Evolutionary conservation across 1,284 basidiomycete genomes (phyloP), one percentile per base, ranked within the genome.

Genomic region (Cutaneotrichosporon sp.): DNA sequence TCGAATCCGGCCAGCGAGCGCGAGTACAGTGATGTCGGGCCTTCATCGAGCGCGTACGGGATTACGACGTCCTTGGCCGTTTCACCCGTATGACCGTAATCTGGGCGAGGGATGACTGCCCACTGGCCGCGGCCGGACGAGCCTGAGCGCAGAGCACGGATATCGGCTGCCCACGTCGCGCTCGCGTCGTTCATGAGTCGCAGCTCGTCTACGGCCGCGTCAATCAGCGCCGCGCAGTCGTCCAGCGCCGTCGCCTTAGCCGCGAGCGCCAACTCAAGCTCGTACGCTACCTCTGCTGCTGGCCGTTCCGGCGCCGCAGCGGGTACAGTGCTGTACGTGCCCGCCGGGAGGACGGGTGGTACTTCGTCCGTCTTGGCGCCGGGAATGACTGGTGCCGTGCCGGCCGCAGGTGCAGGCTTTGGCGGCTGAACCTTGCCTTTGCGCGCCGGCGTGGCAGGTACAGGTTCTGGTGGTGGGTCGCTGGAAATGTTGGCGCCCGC

Each of bases 41-140:
- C 65, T 57, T 76, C 74, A 53, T 76, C 73, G 5, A 72, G 57
- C 10, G 74, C 72, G 51, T 73, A 76, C 7, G 73, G 73, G 13
- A 76, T 69, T 42, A 74, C 66, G 8, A 75, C 53, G 55, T 76
- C 74, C 46, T 47, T 37, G 4, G 49, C 49, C 4, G 18, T 44
- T 42, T 66, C 64, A 2, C 62, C 61, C 1, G 48, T 43, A 23
- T 63, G 49, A 4, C 57, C 67, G 56, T 71, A 74, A 42, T 71
- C 69, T 1, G 72, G 72, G 43, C 67, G 68, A 1, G 72, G 68
- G 1, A 74, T 55, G 1, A 69, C 52, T 4, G 70, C 69, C 70
- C 70, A 74, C 56, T 67, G 66, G 4, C 56, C 60, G 36, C 51
- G 51, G 3, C 65, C 66, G 1, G 44, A 37, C 30, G 51, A 54